A percentile compares a stretch with the other conserved stretches of the same genome.
Evolutionary conservation across 2,329 filamentous ascomycete species (phyloP).

Genomic region (Xylariaceae sp.): DNA sequence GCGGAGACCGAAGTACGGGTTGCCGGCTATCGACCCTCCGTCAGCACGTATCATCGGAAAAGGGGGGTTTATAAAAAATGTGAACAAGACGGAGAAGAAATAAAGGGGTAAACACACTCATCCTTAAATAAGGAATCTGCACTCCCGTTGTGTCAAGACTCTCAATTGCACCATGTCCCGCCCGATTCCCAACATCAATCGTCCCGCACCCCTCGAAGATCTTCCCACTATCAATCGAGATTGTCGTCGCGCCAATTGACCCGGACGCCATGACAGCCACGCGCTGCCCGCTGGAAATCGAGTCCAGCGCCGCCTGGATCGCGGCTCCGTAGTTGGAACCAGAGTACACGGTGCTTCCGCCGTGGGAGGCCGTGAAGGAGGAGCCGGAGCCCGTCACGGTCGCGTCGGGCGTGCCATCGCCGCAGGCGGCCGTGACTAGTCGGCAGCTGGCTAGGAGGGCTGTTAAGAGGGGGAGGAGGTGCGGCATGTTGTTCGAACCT

Average conservation of each 20-base stretch:
- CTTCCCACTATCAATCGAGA: conserved; percentile 47
- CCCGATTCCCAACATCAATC: conserved; percentile 41
- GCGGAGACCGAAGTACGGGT: conserved; percentile 52
- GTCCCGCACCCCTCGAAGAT: conserved; percentile 56
- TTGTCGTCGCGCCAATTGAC: conserved; percentile 49
- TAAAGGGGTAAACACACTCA: conserved; percentile 33
- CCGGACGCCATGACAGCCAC: conserved; percentile 50
- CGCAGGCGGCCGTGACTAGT: conserved; percentile 11
- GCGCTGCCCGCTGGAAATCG: conserved; percentile 47
- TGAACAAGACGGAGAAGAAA: not conserved
- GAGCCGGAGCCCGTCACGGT: conserved; percentile 23
- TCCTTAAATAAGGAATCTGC: conserved; percentile 50
- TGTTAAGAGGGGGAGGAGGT: too few species aligned
- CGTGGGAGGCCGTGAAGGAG: conserved; percentile 28
- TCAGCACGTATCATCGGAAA: not conserved
- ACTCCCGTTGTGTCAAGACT: conserved; percentile 43
- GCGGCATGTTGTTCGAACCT: not conserved
- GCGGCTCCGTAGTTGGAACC: conserved; percentile 50
- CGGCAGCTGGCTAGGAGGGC: not conserved
- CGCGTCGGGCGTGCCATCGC: conserved; percentile 24
- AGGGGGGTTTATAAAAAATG: not conserved
- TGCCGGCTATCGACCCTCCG: conserved; percentile 34
- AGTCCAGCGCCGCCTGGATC: conserved; percentile 50
- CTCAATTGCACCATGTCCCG: conserved; percentile 50
- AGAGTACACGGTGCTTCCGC: conserved; percentile 43